A percentile compares a stretch with the other conserved stretches of the same genome.
Conservation (phyloP, 805 yeast genomes). For the Kluyveromyces dobzhanskii region DNA sequence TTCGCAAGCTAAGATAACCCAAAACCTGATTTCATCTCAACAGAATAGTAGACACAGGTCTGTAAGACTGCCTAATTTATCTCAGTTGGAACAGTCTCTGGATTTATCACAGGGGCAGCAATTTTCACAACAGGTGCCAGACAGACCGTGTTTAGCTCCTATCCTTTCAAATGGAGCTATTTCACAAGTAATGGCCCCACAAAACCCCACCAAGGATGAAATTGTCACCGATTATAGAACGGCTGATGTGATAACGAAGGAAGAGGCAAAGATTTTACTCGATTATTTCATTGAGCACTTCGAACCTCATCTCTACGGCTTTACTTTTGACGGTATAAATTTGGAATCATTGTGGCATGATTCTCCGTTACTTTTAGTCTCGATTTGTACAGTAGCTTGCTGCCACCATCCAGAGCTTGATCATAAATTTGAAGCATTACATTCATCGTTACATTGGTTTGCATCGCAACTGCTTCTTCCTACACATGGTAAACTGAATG, state of each 20-base stretch:
- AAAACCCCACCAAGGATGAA: not conserved
- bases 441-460: conserved; percentile 28
- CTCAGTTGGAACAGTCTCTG: not conserved
- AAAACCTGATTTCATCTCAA: conserved; percentile 1
- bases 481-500: conserved; percentile 33
- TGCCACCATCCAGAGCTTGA: conserved; percentile 42
- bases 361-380: conserved; percentile 50
- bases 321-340: conserved; percentile 43
- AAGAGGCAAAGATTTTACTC: conserved; percentile 38
- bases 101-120: not conserved
- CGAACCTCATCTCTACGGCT: conserved; percentile 60
- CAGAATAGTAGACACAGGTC: not conserved
- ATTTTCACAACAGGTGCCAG: no score
- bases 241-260: conserved; percentile 29
- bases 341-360: conserved; percentile 43
- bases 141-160: no score
- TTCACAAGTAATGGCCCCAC: no score
- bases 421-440: conserved; percentile 15
- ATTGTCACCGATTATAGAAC: conserved; percentile 24
- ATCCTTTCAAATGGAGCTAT: no score
- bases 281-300: conserved; percentile 45
- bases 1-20: conserved; percentile 7
- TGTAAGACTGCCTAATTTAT: conserved; percentile 1
- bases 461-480: conserved; percentile 24
- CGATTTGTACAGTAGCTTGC: conserved; percentile 55